Conservation (phyloP, 139 green algal species). For the Pleodorina starrii region DNA sequence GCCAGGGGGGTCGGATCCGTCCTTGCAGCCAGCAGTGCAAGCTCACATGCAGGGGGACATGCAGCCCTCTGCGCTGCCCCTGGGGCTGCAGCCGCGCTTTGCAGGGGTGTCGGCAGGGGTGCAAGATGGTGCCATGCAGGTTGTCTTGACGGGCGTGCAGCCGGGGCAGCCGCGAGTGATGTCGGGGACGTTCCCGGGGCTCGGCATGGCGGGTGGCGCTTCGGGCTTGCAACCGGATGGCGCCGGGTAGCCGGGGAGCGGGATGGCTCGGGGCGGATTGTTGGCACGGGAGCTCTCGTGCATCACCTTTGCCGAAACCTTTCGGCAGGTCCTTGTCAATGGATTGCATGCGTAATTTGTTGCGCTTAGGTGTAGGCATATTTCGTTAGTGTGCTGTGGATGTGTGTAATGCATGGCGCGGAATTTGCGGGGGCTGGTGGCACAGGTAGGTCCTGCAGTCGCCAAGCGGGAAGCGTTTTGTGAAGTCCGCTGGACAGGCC, state of each 20-base stretch:
- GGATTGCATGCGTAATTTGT: neutral
- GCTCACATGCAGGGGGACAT: neutral
- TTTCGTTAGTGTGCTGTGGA: neutral
- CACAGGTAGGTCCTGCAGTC: no score
- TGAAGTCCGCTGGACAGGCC: no score
- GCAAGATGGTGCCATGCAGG: no score
- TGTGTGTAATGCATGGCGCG: no score
- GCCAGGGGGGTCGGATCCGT: neutral
- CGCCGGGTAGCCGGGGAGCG: neutral
- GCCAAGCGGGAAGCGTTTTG: no score
- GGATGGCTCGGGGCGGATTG: neutral
- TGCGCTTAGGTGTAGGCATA: slow-evolving; percentile 10
- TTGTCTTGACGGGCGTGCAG: neutral
- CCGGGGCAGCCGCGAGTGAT: neutral
- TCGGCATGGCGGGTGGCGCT: neutral
- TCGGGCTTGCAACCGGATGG: slow-evolving; percentile 6
- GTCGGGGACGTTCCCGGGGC: neutral
- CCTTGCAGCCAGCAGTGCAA: neutral
- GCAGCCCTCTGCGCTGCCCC: neutral
- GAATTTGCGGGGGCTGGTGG: no score
- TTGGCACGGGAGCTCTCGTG: neutral
- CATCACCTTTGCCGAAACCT: neutral
- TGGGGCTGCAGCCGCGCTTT: neutral
- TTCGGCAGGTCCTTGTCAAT: neutral
- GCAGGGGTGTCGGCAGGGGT: neutral